Conservation (phyloP, 164 flowering plant genomes). For the Kingdonia uniflora region DNA sequence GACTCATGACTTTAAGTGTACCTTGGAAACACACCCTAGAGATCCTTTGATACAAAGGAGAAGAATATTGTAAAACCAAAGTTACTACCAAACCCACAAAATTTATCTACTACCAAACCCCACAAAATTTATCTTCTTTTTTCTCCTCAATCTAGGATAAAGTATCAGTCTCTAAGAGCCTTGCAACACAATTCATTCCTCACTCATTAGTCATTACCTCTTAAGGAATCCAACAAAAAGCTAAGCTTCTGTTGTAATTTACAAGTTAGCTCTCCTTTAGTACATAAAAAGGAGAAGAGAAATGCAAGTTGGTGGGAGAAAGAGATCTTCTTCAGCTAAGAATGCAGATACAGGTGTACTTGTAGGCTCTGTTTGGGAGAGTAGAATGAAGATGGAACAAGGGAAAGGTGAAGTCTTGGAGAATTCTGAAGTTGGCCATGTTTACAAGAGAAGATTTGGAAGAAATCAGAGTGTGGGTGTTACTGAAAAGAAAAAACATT, state of each 20-base stretch:
- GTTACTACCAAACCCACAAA: neutral
- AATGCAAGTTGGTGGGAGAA: constrained; percentile 11
- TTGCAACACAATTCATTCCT: constrained; percentile 7
- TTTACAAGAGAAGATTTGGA: constrained; percentile 7
- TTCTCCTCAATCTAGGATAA: neutral
- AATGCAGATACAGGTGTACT: constrained; percentile 14
- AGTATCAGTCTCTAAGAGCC: constrained; percentile 1
- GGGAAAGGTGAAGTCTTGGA: constrained; percentile 58
- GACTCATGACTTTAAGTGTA: neutral
- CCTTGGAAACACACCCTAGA: neutral
- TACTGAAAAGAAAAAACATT: too few species aligned
- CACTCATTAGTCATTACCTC: constrained; percentile 5
- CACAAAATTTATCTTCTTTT: constrained; percentile 2
- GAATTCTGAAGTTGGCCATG: constrained; percentile 22
- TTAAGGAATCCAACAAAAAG: constrained; percentile 12
- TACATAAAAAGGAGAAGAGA: constrained; percentile 7
- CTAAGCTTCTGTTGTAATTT: constrained; percentile 1
- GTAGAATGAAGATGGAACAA: constrained; percentile 57
- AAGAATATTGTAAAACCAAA: neutral
- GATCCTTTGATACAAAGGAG: constrained; percentile 6
- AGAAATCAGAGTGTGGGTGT: constrained; percentile 17
- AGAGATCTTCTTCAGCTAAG: constrained; percentile 7
- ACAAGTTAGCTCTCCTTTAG: neutral
- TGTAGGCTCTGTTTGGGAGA: constrained; percentile 73
- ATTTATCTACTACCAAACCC: constrained; percentile 6